Percentiles rank a stretch among this genome's conserved stretches.
phyloP scores from a whole-genome alignment of 306 rosid genomes.

The Trichosanthes cucumerina region DNA sequence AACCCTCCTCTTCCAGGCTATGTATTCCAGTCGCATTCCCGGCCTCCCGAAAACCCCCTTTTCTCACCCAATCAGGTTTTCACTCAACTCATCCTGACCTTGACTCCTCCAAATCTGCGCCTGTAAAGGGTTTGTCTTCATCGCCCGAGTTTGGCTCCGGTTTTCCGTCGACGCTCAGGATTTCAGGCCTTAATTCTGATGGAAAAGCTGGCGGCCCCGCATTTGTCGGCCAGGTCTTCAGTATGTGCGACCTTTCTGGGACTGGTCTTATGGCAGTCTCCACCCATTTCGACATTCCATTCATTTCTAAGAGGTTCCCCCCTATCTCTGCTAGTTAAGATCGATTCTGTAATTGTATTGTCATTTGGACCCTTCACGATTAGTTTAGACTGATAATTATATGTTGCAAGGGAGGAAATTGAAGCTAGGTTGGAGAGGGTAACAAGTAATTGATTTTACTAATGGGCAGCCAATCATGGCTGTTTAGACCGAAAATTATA shows the following conservation, averaged over 20 bases:
- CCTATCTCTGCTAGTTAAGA: not conserved
- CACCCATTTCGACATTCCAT: slow-evolving; percentile 78
- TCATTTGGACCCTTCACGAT: not conserved
- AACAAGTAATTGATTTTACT: not conserved
- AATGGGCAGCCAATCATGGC: not conserved
- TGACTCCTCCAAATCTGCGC: slow-evolving; percentile 27
- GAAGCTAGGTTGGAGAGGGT: not conserved
- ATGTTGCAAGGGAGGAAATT: not conserved
- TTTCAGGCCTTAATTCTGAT: slow-evolving; percentile 32
- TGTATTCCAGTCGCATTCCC: slow-evolving; percentile 42
- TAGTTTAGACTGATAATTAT: not conserved
- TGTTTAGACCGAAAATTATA: not conserved
- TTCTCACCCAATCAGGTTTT: slow-evolving; percentile 2
- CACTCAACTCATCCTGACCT: slow-evolving; percentile 31
- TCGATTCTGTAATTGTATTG: not conserved
- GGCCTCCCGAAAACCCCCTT: slow-evolving; percentile 26
- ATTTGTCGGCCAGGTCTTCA: slow-evolving; percentile 95
- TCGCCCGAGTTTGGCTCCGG: slow-evolving; percentile 30
- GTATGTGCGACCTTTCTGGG: slow-evolving; percentile 97
- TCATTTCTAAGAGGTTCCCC: slow-evolving; percentile 63
- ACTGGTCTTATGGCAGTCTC: slow-evolving; percentile 98
- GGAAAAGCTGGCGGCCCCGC: slow-evolving; percentile 68
- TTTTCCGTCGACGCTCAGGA: slow-evolving; percentile 42
- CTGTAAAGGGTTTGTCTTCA: slow-evolving; percentile 20
- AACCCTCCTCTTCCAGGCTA: slow-evolving; percentile 14